phyloP scores from a whole-genome alignment of 208 protist genomes.

The Tetramitus jugosus region DNA sequence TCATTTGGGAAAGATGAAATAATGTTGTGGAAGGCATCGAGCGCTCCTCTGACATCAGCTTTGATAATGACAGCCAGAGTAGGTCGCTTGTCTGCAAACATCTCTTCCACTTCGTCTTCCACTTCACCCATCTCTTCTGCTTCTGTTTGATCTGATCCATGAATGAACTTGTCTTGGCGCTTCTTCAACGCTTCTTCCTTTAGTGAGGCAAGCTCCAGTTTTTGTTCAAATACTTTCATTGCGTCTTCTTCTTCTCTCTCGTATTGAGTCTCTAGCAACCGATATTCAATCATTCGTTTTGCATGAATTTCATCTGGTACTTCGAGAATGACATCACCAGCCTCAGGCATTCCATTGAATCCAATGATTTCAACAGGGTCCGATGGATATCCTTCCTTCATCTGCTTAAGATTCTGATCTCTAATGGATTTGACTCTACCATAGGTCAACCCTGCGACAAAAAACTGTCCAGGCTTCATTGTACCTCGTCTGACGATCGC shows the following conservation, averaged over 20 bases:
- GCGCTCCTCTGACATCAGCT: slow-evolving; percentile 40
- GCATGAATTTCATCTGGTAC: slow-evolving; percentile 37
- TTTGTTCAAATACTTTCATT: slow-evolving; percentile 2
- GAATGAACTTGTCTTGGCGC: background rate
- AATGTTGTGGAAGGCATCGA: slow-evolving; percentile 37
- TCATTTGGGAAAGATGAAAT: slow-evolving; percentile 33
- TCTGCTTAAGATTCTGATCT: background rate
- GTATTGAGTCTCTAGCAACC: background rate
- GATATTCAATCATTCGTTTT: slow-evolving; percentile 34
- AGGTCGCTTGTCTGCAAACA: background rate
- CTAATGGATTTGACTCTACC: slow-evolving; percentile 39
- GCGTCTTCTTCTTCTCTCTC: background rate
- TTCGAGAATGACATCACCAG: slow-evolving; percentile 41
- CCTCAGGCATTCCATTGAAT: slow-evolving; percentile 38
- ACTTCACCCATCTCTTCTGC: slow-evolving; percentile 14
- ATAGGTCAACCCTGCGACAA: slow-evolving; percentile 43
- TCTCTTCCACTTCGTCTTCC: background rate
- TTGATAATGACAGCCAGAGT: slow-evolving; percentile 41
- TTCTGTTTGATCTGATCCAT: slow-evolving; percentile 30
- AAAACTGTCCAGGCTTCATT: slow-evolving; percentile 38
- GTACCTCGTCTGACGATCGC: slow-evolving; percentile 41
- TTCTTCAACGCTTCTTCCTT: background rate
- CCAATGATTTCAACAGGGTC: slow-evolving; percentile 45
- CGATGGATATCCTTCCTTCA: slow-evolving; percentile 35
- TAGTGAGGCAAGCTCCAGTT: background rate